A percentile compares a stretch with the other conserved stretches of the same genome.
Evolutionary conservation across 129 eudicot genomes (phyloP).

Genomic region (Chrysanthemum seticuspe): DNA sequence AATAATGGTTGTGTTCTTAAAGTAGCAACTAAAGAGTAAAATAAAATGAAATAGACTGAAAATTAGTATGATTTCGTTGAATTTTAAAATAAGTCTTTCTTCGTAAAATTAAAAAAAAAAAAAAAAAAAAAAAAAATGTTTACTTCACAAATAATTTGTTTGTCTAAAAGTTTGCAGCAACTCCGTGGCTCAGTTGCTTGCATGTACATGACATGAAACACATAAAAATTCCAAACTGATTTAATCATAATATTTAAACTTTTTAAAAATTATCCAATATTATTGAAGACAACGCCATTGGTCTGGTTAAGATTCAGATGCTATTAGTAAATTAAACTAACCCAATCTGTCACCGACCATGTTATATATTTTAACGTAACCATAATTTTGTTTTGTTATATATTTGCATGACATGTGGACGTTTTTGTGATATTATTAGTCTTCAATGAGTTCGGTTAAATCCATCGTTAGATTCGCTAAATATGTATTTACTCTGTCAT

Average conservation of each 20-base stretch:
- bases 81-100: too few species aligned
- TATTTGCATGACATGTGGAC: slow-evolving; percentile 20
- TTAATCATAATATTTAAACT: neutral
- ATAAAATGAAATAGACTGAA: too few species aligned
- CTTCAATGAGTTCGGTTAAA: slow-evolving; percentile 24
- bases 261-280: slow-evolving; percentile 3
- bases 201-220: too few species aligned
- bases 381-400: neutral
- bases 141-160: too few species aligned
- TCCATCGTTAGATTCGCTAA: slow-evolving; percentile 28
- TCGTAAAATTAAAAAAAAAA: too few species aligned
- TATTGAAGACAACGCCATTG: slow-evolving; percentile 30
- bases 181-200: slow-evolving; percentile 6
- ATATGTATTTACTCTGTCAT: slow-evolving; percentile 27
- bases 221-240: too few species aligned
- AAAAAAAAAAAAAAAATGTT: too few species aligned
- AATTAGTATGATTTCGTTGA: too few species aligned
- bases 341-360: too few species aligned
- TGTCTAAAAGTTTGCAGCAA: slow-evolving; percentile 13
- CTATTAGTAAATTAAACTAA: slow-evolving; percentile 2
- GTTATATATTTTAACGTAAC: neutral
- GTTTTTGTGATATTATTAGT: neutral
- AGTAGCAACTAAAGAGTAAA: too few species aligned
- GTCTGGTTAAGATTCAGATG: slow-evolving; percentile 30
- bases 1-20: too few species aligned